Evolutionary conservation across 176 grass and related monocot species (phyloP).

Genomic region (Aegilops tauschii): DNA sequence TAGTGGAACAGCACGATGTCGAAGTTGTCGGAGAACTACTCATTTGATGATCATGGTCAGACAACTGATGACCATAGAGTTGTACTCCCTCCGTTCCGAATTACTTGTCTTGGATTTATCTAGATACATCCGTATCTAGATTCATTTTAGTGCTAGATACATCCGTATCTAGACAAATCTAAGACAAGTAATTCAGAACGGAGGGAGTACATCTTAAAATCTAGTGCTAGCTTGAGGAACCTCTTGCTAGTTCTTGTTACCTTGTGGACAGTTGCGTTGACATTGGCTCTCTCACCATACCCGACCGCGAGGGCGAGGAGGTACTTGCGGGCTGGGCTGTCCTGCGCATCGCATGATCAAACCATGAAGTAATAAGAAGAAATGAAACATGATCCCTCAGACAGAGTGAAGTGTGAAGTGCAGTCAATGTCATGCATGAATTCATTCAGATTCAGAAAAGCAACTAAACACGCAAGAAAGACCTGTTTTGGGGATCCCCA

Average conservation of each 20-base stretch:
- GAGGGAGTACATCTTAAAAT: not conserved
- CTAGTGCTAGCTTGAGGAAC: not conserved
- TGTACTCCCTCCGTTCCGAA: no score
- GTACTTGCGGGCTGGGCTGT: not conserved
- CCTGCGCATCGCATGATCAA: not conserved
- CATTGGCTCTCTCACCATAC: not conserved
- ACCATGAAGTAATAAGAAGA: not conserved
- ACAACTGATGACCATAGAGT: no score
- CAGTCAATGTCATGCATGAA: not conserved
- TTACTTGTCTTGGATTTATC: no score
- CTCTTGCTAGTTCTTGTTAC: not conserved
- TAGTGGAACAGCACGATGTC: constrained; percentile 48
- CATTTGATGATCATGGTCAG: no score
- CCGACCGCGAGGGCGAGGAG: constrained; percentile 14
- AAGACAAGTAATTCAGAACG: no score
- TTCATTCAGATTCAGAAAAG: not conserved
- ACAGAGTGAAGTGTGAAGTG: rapidly evolving
- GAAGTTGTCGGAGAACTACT: constrained; percentile 11
- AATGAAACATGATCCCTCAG: not conserved
- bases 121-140: no score
- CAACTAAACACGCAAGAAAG: not conserved
- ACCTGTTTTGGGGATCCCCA: constrained; percentile 54
- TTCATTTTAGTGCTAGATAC: no score
- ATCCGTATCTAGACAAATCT: no score
- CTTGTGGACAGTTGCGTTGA: constrained; percentile 27